Conservation (phyloP, 768 basidiomycete genomes). For the Naganishia friedmannii region DNA sequence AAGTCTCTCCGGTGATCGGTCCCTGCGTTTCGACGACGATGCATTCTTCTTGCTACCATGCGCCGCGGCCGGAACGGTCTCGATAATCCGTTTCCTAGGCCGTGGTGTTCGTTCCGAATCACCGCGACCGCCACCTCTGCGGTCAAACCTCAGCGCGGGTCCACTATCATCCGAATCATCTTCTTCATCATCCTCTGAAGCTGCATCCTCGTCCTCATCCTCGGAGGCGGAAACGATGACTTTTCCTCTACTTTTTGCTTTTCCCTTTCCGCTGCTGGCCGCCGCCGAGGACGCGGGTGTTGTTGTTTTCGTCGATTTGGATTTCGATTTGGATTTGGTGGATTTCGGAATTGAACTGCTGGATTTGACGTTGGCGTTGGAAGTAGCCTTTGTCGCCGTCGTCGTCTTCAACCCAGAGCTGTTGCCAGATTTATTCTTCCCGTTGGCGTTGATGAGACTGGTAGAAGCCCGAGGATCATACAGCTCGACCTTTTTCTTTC, state of each 20-base stretch:
- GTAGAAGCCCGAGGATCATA: too few relatives aligned
- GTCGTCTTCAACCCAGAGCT: too few relatives aligned
- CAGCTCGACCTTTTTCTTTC: neutral
- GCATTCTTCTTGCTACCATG: neutral
- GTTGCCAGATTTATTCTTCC: too few relatives aligned
- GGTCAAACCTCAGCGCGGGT: neutral
- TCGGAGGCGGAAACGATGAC: constrained; percentile 1
- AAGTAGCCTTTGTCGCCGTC: too few relatives aligned
- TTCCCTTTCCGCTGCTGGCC: neutral
- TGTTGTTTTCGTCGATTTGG: too few relatives aligned
- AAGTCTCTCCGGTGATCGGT: neutral
- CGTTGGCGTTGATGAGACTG: too few relatives aligned
- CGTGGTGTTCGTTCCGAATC: neutral
- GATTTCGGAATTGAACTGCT: too few relatives aligned
- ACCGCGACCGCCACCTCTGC: neutral
- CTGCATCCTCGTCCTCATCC: neutral
- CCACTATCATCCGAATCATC: neutral
- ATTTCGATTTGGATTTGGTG: too few relatives aligned
- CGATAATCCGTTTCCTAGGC: neutral
- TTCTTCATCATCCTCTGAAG: neutral
- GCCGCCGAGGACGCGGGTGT: too few relatives aligned
- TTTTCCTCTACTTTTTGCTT: neutral
- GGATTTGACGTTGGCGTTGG: too few relatives aligned
- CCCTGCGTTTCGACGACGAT: neutral
- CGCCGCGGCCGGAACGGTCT: neutral